Evolutionary conservation across 1,139 yeast genomes (phyloP).

Genomic region (Diutina siamensis): DNA sequence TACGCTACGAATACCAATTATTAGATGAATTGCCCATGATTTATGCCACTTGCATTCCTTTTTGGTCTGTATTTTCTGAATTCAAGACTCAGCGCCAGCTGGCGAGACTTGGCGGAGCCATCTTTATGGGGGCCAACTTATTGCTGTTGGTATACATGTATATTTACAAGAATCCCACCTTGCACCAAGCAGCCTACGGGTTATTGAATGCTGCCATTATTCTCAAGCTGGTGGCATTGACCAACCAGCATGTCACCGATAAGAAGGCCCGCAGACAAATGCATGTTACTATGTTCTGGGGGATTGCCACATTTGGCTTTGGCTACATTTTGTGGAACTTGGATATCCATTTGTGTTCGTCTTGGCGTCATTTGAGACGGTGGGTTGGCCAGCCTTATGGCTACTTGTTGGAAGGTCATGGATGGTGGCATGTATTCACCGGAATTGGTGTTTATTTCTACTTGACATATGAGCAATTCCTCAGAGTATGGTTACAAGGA

Average conservation of each 20-base stretch:
- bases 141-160: constrained; percentile 58
- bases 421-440: constrained; percentile 95
- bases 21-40: constrained; percentile 97
- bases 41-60: constrained; percentile 91
- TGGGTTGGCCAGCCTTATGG: constrained; percentile 78
- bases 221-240: constrained; percentile 38
- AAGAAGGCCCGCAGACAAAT: constrained; percentile 33
- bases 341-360: constrained; percentile 71
- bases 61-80: constrained; percentile 79
- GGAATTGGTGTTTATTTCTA: constrained; percentile 55
- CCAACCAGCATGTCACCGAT: constrained; percentile 41
- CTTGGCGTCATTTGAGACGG: constrained; percentile 53
- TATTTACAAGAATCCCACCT: constrained; percentile 58
- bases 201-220: constrained; percentile 53
- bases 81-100: constrained; percentile 21
- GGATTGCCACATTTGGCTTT: constrained; percentile 50
- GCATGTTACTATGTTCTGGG: constrained; percentile 43
- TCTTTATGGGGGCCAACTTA: constrained; percentile 42
- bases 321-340: constrained; percentile 81
- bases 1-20: constrained; percentile 76
- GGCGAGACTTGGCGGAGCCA: constrained; percentile 31
- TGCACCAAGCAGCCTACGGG: constrained; percentile 78
- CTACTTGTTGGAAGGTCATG: constrained; percentile 80
- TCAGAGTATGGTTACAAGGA: constrained; percentile 50
- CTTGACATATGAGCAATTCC: constrained; percentile 60